phyloP scores from a whole-genome alignment of 352 stramenopile genomes.

The Globisporangium perplexum region DNA sequence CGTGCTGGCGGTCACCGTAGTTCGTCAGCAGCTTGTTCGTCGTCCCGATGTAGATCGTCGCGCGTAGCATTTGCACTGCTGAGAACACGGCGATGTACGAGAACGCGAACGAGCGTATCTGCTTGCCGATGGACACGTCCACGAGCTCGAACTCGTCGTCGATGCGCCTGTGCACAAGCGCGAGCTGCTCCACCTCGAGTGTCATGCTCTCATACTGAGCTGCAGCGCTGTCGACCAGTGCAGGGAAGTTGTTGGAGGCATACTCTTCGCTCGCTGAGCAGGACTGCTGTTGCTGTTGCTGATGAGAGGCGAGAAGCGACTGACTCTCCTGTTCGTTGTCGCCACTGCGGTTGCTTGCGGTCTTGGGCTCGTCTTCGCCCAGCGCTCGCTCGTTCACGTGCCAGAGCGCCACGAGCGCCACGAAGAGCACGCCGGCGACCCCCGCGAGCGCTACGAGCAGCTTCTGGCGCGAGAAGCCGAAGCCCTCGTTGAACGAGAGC shows the following conservation, averaged over 20 bases:
- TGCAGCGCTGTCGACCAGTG: not conserved
- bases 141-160: slow-evolving; percentile 33
- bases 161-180: slow-evolving; percentile 7
- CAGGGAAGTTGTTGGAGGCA: slow-evolving; percentile 11
- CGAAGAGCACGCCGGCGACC: slow-evolving; percentile 42
- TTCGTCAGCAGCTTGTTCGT: slow-evolving; percentile 82
- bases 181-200: not conserved
- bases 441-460: slow-evolving; percentile 50
- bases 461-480: slow-evolving; percentile 32
- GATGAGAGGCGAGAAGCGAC: slow-evolving; percentile 3
- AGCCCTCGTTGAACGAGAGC: slow-evolving; percentile 44
- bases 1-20: slow-evolving; percentile 61
- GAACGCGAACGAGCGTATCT: slow-evolving; percentile 80
- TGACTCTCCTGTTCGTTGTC: slow-evolving; percentile 14
- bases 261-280: slow-evolving; percentile 14
- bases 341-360: slow-evolving; percentile 3
- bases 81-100: slow-evolving; percentile 68
- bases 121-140: slow-evolving; percentile 48
- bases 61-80: slow-evolving; percentile 65
- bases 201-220: slow-evolving; percentile 2
- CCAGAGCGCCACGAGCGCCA: slow-evolving; percentile 65
- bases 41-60: slow-evolving; percentile 83
- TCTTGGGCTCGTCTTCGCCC: slow-evolving; percentile 13
- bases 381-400: slow-evolving; percentile 64
- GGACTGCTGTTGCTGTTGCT: too few species aligned